Percentiles rank a stretch among this genome's conserved stretches.
Conservation (phyloP, 164 flowering plant genomes). For the Aristolochia californica region DNA sequence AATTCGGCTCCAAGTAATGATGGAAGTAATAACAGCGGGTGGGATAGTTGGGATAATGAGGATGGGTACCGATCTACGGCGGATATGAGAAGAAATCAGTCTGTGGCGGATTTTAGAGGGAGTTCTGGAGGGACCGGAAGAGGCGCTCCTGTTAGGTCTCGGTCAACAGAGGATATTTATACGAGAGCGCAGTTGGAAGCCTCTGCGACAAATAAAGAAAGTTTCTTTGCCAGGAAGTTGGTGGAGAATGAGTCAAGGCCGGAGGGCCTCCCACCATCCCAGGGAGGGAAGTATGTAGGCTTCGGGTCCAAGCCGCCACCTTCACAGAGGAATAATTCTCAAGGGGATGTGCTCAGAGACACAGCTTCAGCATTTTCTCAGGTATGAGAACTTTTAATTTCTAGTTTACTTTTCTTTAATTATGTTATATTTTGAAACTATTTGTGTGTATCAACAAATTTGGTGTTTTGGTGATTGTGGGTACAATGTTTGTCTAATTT, state of each 20-base stretch:
- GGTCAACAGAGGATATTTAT: conserved; percentile 68
- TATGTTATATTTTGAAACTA: too few species aligned
- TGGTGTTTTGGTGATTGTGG: too few species aligned
- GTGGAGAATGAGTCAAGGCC: conserved; percentile 76
- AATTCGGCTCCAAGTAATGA: conserved; percentile 12
- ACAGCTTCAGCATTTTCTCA: conserved; percentile 67
- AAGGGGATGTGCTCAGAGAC: conserved; percentile 56
- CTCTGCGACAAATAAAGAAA: conserved; percentile 79
- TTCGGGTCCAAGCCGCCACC: conserved; percentile 73
- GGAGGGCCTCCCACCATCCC: conserved; percentile 82
- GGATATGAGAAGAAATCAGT: conserved; percentile 68
- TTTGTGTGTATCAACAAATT: too few species aligned
- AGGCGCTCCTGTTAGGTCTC: conserved; percentile 44
- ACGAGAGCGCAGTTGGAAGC: conserved; percentile 63
- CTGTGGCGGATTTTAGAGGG: conserved; percentile 52
- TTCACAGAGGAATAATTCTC: conserved; percentile 26
- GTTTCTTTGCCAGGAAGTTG: conserved; percentile 64
- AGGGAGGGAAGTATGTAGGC: conserved; percentile 96
- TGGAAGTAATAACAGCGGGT: conserved; percentile 26
- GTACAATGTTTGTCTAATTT: too few species aligned
- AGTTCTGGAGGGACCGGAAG: conserved; percentile 20
- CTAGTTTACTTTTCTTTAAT: neutral
- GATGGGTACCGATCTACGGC: conserved; percentile 30
- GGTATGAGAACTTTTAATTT: conserved; percentile 26
- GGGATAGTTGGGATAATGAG: conserved; percentile 87